These are phyloP conservation scores for Exsudoporus frostii DNA, from an alignment of 768 basidiomycete species.

Conservation along the genomic window DNA sequence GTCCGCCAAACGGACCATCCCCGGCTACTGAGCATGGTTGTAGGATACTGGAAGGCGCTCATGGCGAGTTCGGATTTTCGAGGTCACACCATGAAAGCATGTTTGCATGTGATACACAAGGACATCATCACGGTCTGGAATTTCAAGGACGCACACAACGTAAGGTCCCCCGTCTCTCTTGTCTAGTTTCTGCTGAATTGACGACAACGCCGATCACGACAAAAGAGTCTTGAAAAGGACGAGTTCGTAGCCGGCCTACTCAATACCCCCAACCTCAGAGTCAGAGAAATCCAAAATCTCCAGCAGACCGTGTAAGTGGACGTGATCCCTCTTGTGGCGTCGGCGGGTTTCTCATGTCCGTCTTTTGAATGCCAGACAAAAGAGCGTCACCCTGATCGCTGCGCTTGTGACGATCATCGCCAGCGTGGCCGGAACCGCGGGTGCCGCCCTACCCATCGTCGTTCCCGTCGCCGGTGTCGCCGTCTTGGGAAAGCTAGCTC, in stretches of 20 bases:
- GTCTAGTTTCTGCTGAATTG: background rate
- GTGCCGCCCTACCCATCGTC: conserved; percentile 1
- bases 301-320: background rate
- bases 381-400: background rate
- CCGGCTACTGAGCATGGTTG: background rate
- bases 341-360: background rate
- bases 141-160: background rate
- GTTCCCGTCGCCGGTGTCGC: background rate
- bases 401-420: conserved; percentile 6
- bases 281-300: background rate
- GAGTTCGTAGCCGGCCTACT: background rate
- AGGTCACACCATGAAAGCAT: background rate
- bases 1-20: background rate
- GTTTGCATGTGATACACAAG: background rate
- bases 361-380: background rate
- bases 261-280: background rate
- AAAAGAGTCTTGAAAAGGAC: background rate
- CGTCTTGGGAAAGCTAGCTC: background rate
- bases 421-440: background rate
- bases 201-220: background rate
- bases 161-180: background rate
- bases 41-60: conserved; percentile 1
- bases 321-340: background rate
- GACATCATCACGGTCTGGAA: conserved; percentile 8
- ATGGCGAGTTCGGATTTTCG: background rate